Evolutionary conservation across 1,139 yeast genomes (phyloP), one percentile per base, ranked within the genome.

Genomic region (Sugiyamaella xylanicola): DNA sequence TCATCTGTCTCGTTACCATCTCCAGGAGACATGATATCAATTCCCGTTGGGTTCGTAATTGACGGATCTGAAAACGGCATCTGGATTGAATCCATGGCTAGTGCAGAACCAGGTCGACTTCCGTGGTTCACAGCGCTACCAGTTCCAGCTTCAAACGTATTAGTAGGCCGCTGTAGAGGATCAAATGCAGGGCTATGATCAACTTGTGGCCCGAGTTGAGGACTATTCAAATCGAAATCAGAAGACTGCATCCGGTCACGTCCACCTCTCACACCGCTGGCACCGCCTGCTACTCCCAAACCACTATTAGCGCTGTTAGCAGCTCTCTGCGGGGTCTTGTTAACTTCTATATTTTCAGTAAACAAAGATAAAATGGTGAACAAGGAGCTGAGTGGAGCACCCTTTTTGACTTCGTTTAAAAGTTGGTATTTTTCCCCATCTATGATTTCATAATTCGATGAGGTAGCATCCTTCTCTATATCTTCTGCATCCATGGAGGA

Each of bases 321-420:
- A 36, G 20, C n/a, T 32, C 43, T 35, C 43, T 47, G 42, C 16
- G 39, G 27, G 20, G 25, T 25, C 25, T 25, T 35, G 17, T 43
- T 43, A 5, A 29, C 35, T 43, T 64, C 62, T 11, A 65, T 57
- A 43, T 71, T 75, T 39, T 77, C 79, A 0, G 87, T 82, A 63
- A 86, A 80, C 35, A 93, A 75, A 32, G 91, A 87, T 55, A 93
- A 74, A 1, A 95, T 88, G 48, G 90, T 84, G 48, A 90, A 83
- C 57, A 93, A 74, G 0, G 97, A 89, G 0, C 96, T 86, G 29
- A 93, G 74, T 0, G 98, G 96, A 13, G 79, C 77, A 0, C 98
- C 97, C 45, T 89, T 82, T 65, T 87, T 87, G 43, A 92, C 90
- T 58, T 87, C 95, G 62, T 91, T 93, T 46, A 93, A 73, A 21